Conservation (phyloP, 805 yeast genomes). For the Metschnikowia picachoensis region DNA sequence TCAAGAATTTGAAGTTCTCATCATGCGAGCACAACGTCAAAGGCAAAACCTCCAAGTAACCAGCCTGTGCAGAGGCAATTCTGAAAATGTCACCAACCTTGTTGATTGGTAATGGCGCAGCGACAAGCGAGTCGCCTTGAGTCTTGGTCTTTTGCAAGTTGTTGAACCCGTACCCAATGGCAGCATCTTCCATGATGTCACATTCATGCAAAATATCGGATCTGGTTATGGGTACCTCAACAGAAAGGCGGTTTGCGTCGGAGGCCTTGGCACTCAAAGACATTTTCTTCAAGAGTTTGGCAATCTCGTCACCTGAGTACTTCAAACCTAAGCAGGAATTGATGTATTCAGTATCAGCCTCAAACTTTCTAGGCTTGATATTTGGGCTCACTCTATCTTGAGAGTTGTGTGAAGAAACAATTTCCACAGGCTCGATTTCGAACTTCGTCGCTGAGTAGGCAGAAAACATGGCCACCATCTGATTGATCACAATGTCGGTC, state of each 20-base stretch:
- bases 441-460: slow-evolving; percentile 79
- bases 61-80: slow-evolving; percentile 86
- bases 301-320: slow-evolving; percentile 63
- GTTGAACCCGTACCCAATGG: slow-evolving; percentile 92
- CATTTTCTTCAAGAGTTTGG: slow-evolving; percentile 72
- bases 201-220: slow-evolving; percentile 95
- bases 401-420: slow-evolving; percentile 76
- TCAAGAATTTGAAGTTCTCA: slow-evolving; percentile 88
- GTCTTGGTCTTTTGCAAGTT: slow-evolving; percentile 77
- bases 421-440: slow-evolving; percentile 84
- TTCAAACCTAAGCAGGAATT: slow-evolving; percentile 90
- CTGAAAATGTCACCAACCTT: slow-evolving; percentile 88
- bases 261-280: slow-evolving; percentile 60
- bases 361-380: slow-evolving; percentile 59
- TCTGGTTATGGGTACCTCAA: slow-evolving; percentile 86
- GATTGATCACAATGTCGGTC: slow-evolving; percentile 87
- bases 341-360: slow-evolving; percentile 78
- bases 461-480: slow-evolving; percentile 93
- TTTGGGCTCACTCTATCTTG: slow-evolving; percentile 76
- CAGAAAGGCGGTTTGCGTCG: slow-evolving; percentile 52
- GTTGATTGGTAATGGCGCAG: slow-evolving; percentile 86
- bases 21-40: slow-evolving; percentile 94
- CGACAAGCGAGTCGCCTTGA: slow-evolving; percentile 73
- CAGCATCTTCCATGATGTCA: slow-evolving; percentile 98
- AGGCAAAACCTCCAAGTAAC: slow-evolving; percentile 95